Conservation (phyloP, 768 basidiomycete species). For the Aureoboletus auriporus region DNA sequence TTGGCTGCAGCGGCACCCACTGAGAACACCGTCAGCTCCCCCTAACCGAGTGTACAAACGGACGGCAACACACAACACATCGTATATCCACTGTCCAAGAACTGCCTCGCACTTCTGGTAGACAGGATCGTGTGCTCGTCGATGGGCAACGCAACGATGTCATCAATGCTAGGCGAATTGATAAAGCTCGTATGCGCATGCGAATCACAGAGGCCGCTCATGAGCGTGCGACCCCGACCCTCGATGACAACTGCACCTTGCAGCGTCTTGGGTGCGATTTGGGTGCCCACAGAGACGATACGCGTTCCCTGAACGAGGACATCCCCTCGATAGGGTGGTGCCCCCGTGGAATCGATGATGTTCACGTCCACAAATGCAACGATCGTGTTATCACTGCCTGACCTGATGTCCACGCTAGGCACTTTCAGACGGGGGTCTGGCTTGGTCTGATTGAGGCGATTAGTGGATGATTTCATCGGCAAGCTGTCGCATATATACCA, state of each 20-base stretch:
- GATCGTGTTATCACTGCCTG: constrained; percentile 16
- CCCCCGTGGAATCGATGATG: constrained; percentile 34
- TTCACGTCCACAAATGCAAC: constrained; percentile 28
- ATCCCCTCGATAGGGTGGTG: constrained; percentile 30
- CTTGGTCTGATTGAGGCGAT: constrained; percentile 15
- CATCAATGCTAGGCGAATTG: constrained; percentile 29
- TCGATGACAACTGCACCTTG: constrained; percentile 22
- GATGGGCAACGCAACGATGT: constrained; percentile 23
- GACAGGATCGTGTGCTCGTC: constrained; percentile 33
- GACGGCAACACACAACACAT: constrained; percentile 28
- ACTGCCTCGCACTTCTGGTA: constrained; percentile 28
- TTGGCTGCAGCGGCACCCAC: constrained; percentile 36
- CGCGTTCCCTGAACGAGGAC: constrained; percentile 30
- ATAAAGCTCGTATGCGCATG: constrained; percentile 33
- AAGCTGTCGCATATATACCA: constrained; percentile 8
- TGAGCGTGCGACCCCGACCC: constrained; percentile 31
- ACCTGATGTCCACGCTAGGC: constrained; percentile 22
- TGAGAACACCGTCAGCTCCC: neutral
- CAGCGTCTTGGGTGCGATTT: constrained; percentile 18
- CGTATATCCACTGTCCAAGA: constrained; percentile 35
- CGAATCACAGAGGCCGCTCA: constrained; percentile 35
- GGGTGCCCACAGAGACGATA: constrained; percentile 27
- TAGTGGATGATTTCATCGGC: neutral
- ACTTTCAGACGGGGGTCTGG: constrained; percentile 18
- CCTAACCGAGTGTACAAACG: no score